Evolutionary conservation across 106 monocot species (phyloP).

Genomic region (Agapanthus africanus): DNA sequence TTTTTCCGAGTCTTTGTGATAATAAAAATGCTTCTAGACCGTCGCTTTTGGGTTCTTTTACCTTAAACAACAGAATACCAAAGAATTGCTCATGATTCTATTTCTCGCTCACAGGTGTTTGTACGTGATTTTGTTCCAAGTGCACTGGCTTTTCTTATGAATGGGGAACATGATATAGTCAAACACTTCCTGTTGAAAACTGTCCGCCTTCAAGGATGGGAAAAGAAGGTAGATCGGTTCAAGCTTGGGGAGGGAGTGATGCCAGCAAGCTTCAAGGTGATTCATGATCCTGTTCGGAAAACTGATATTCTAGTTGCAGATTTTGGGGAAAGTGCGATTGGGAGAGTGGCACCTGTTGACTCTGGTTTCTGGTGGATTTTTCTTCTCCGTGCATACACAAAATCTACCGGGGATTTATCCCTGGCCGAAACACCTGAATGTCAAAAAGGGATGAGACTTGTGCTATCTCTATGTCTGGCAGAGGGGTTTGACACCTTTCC

Average conservation of each 20-base stretch:
- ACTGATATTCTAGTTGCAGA: slow-evolving; percentile 49
- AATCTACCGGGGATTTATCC: slow-evolving; percentile 55
- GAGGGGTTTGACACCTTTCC: slow-evolving; percentile 70
- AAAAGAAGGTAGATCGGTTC: slow-evolving; percentile 53
- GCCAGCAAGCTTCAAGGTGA: slow-evolving; percentile 69
- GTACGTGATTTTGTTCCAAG: slow-evolving; percentile 61
- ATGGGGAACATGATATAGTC: slow-evolving; percentile 55
- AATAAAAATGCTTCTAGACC: no score
- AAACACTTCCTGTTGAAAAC: slow-evolving; percentile 57
- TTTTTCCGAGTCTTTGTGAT: no score
- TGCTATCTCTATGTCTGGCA: slow-evolving; percentile 42
- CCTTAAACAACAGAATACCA: not conserved
- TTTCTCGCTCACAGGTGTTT: slow-evolving; percentile 28
- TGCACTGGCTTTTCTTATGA: slow-evolving; percentile 60
- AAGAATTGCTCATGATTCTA: not conserved
- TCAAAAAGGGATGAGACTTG: slow-evolving; percentile 55
- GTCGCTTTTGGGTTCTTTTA: no score
- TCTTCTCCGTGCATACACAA: slow-evolving; percentile 52
- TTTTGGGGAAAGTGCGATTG: slow-evolving; percentile 66
- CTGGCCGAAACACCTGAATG: slow-evolving; percentile 46
- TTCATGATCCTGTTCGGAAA: slow-evolving; percentile 46
- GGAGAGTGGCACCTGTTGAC: slow-evolving; percentile 59
- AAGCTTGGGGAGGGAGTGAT: slow-evolving; percentile 63
- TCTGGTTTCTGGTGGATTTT: slow-evolving; percentile 76
- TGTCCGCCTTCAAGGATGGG: slow-evolving; percentile 52